phyloP scores from a whole-genome alignment of 352 stramenopile genomes.

The Stramenopiles sp. region DNA sequence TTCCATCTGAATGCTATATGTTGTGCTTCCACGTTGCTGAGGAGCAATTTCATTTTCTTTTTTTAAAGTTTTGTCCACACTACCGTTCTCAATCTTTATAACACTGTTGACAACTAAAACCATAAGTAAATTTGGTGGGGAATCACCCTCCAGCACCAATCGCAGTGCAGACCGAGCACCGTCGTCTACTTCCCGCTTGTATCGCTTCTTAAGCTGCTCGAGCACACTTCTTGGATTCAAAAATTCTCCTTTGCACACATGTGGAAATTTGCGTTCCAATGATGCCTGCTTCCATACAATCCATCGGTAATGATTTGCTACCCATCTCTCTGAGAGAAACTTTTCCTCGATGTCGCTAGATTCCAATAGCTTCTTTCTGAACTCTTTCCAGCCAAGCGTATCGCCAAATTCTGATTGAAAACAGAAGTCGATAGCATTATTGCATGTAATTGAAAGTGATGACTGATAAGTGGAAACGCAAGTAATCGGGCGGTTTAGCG shows the following conservation, averaged over 20 bases:
- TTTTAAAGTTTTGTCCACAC: constrained; percentile 2
- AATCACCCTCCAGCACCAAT: constrained; percentile 51
- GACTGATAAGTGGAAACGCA: no score
- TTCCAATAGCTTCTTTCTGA: no score
- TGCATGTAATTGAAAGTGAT: no score
- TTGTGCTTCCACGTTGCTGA: not conserved
- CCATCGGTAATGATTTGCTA: constrained; percentile 43
- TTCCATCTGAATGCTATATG: constrained; percentile 24
- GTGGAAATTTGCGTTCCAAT: constrained; percentile 38
- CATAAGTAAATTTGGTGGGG: constrained; percentile 31
- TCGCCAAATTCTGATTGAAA: not conserved
- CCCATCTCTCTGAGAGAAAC: constrained; percentile 32
- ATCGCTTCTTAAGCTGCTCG: constrained; percentile 33
- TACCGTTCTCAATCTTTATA: constrained; percentile 24
- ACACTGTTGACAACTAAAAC: constrained; percentile 41
- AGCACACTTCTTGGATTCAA: constrained; percentile 37
- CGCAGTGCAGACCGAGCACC: constrained; percentile 32
- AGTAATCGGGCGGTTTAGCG: no score
- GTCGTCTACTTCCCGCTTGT: constrained; percentile 35
- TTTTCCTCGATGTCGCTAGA: no score
- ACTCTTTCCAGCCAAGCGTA: not conserved
- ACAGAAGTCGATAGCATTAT: not conserved
- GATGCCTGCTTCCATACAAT: constrained; percentile 51
- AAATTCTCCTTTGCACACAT: constrained; percentile 29
- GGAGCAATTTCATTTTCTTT: not conserved